Evolutionary conservation across 495 filamentous ascomycete genomes (phyloP), one percentile per base, ranked within the genome.

Genomic region (Recurvomyces mirabilis): DNA sequence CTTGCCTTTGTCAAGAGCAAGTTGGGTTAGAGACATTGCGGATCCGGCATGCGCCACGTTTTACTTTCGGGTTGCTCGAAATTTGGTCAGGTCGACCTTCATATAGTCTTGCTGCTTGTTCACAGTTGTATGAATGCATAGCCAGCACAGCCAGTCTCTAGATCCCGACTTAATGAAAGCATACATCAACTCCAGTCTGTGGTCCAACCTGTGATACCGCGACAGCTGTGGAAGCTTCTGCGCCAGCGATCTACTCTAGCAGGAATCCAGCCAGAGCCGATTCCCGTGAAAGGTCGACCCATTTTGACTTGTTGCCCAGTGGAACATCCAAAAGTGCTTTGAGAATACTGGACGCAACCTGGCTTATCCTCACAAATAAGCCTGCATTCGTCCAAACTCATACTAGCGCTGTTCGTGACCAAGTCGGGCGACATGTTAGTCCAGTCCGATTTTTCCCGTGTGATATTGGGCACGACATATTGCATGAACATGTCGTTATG

Each of bases 1-100:
- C 30, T 53, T 13, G 21, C 26, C 4, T 53, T 53, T 25, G 50
- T 53, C 17, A 53, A 53, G 35, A 47, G 37, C 39, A 53, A 53
- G 40, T 24, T 53, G 5, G n/a, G n/a, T n/a, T n/a, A n/a, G n/a
- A n/a, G n/a, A n/a, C n/a, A n/a, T n/a, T n/a, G n/a, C n/a, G n/a
- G n/a, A n/a, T n/a, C n/a, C n/a, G n/a, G n/a, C n/a, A n/a, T n/a
- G n/a, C n/a, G n/a, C n/a, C n/a, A n/a, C n/a, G n/a, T n/a, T n/a
- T n/a, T n/a, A n/a, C n/a, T n/a, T n/a, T n/a, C n/a, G n/a, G n/a
- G n/a, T n/a, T n/a, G n/a, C n/a, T n/a, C n/a, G n/a, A n/a, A n/a
- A n/a, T n/a, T n/a, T n/a, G n/a, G n/a, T n/a, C n/a, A n/a, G n/a
- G n/a, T n/a, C n/a, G n/a, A n/a, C n/a, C n/a, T n/a, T n/a, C n/a